phyloP scores from a whole-genome alignment of 2,329 filamentous ascomycete species.

The Dothistroma pini region DNA sequence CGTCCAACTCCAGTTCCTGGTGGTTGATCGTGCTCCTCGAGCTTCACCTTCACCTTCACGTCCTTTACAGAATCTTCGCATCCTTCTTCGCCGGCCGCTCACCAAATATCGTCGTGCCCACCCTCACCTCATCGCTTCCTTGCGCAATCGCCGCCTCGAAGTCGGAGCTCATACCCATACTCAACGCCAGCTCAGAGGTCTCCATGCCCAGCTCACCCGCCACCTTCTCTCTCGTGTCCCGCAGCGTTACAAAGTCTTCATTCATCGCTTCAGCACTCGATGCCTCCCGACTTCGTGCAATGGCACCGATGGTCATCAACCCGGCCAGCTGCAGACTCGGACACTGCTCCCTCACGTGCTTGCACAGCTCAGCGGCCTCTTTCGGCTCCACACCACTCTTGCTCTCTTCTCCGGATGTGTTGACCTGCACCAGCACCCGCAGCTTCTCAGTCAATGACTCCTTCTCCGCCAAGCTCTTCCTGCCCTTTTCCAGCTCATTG shows the following conservation, averaged over 20 bases:
- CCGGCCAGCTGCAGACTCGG: constrained; percentile 72
- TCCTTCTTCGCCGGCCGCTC: constrained; percentile 73
- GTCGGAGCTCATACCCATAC: constrained; percentile 98
- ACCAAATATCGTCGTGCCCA: constrained; percentile 94
- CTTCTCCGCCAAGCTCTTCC: constrained; percentile 54
- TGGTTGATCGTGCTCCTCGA: not conserved
- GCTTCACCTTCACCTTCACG: not conserved
- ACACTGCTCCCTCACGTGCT: constrained; percentile 66
- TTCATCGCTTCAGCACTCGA: constrained; percentile 74
- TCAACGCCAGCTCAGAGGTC: constrained; percentile 69
- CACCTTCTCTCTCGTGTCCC: constrained; percentile 67
- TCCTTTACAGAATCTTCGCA: constrained; percentile 56
- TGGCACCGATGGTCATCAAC: constrained; percentile 96
- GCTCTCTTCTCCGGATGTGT: constrained; percentile 81
- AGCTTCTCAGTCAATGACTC: constrained; percentile 44
- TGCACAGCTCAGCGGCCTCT: constrained; percentile 60
- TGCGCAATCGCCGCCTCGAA: constrained; percentile 81
- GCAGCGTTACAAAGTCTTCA: constrained; percentile 75
- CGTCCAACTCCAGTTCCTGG: not conserved
- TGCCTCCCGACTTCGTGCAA: constrained; percentile 73
- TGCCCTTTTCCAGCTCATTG: constrained; percentile 70
- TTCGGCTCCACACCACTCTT: constrained; percentile 79
- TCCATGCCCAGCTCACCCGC: constrained; percentile 56
- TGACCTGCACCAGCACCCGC: constrained; percentile 85
- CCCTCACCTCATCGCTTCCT: constrained; percentile 84